Evolutionary conservation across 768 basidiomycete genomes (phyloP).

Genomic region (Tylopilus sp.): DNA sequence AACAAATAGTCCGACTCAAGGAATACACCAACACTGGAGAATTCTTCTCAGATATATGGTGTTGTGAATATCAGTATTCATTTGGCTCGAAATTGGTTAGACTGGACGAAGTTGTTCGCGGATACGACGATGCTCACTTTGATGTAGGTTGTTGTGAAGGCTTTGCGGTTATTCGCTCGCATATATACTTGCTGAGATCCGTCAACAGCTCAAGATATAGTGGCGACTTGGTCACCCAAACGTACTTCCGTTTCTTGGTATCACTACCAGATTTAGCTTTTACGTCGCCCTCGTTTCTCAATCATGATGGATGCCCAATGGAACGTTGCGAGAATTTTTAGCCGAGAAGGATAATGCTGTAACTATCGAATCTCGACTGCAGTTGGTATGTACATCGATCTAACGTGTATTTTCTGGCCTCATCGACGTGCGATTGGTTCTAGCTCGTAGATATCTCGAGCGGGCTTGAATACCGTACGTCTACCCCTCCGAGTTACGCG

Average conservation of each 20-base stretch:
- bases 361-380: not conserved
- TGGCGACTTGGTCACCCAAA: constrained; percentile 15
- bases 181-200: not conserved
- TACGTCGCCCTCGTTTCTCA: constrained; percentile 8
- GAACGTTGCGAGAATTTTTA: constrained; percentile 5
- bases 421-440: not conserved
- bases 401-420: not conserved
- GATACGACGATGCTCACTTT: not conserved
- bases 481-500: not conserved
- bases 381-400: constrained; percentile 3
- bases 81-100: constrained; percentile 3
- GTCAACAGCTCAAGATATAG: constrained; percentile 16
- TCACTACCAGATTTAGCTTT: constrained; percentile 11
- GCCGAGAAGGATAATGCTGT: not conserved
- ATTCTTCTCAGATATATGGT: constrained; percentile 10
- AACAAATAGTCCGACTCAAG: not conserved
- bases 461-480: constrained; percentile 14
- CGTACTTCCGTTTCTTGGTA: constrained; percentile 14
- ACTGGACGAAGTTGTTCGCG: not conserved
- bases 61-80: not conserved
- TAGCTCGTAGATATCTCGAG: constrained; percentile 16
- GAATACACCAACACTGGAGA: constrained; percentile 2
- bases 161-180: constrained; percentile 4
- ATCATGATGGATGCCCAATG: constrained; percentile 15
- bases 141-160: constrained; percentile 12